These are phyloP conservation scores for Acarospora socialis DNA, from an alignment of 2,329 filamentous ascomycete genomes.

Conservation along the genomic window DNA sequence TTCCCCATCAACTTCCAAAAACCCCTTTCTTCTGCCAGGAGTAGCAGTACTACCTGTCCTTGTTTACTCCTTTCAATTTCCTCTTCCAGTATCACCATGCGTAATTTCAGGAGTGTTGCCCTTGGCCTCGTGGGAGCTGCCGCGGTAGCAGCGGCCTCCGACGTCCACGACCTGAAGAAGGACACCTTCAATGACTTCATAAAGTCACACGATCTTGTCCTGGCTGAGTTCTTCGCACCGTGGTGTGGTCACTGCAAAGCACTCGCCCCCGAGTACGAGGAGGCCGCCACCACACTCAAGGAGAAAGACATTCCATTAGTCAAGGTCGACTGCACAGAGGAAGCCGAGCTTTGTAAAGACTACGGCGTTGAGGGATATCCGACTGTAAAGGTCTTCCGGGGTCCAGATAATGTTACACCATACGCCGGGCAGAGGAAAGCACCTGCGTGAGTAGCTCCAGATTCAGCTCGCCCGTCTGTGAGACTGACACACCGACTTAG, in stretches of 20 bases:
- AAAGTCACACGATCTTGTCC: constrained; percentile 70
- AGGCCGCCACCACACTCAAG: constrained; percentile 34
- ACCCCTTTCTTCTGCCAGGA: no score
- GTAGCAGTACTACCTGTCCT: no score
- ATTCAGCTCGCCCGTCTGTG: neutral
- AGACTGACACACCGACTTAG: constrained; percentile 26
- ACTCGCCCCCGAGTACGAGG: constrained; percentile 48
- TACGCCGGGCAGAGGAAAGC: constrained; percentile 88
- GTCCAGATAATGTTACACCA: constrained; percentile 61
- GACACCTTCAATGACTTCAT: constrained; percentile 82
- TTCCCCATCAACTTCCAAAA: no score
- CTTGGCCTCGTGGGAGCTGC: constrained; percentile 30
- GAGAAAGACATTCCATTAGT: constrained; percentile 33
- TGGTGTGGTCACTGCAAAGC: constrained; percentile 99
- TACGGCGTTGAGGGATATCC: constrained; percentile 95
- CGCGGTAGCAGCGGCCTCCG: constrained; percentile 52
- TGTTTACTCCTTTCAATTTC: no score
- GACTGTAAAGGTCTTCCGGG: constrained; percentile 97
- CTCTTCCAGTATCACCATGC: no score
- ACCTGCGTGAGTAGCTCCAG: constrained; percentile 37
- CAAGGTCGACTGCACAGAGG: constrained; percentile 74
- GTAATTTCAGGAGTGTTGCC: constrained; percentile 11
- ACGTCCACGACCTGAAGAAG: constrained; percentile 72
- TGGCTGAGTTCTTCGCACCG: constrained; percentile 94
- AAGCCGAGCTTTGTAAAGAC: constrained; percentile 77